Evolutionary conservation across 495 filamentous ascomycete species (phyloP).

Genomic region (Penicillium egyptiacum): DNA sequence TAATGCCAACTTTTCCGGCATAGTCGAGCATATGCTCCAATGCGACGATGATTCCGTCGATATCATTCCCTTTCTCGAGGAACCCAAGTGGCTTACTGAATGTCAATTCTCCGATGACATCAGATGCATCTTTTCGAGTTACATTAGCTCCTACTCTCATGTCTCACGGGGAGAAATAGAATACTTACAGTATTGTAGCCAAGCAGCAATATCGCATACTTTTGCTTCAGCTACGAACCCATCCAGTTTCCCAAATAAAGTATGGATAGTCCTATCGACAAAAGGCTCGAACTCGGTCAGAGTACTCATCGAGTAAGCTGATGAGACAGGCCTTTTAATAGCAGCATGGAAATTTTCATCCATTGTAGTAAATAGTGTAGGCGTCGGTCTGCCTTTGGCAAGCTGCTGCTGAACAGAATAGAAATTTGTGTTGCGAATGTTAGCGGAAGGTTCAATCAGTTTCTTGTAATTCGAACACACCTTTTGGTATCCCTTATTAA

Average conservation of each 20-base stretch:
- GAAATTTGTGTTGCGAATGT: conserved; percentile 26
- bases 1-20: not conserved
- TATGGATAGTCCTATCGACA: not conserved
- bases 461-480: not conserved
- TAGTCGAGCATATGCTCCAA: not conserved
- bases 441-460: not conserved
- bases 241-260: not conserved
- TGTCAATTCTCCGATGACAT: not conserved
- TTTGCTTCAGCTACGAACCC: not conserved
- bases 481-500: conserved; percentile 22
- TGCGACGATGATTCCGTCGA: not conserved
- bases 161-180: not conserved
- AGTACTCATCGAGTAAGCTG: not conserved
- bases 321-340: not conserved
- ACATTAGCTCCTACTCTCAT: not conserved
- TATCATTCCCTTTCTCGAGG: not conserved
- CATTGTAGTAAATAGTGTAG: not conserved
- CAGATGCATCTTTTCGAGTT: not conserved
- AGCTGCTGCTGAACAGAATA: conserved; percentile 25
- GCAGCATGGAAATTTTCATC: not conserved
- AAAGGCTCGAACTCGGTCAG: not conserved
- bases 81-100: not conserved
- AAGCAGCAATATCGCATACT: not conserved
- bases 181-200: not conserved
- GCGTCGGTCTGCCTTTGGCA: not conserved